Base-by-base conservation (phyloP, 106 monocot genomes). In the Dactylorhiza incarnata region DNA sequence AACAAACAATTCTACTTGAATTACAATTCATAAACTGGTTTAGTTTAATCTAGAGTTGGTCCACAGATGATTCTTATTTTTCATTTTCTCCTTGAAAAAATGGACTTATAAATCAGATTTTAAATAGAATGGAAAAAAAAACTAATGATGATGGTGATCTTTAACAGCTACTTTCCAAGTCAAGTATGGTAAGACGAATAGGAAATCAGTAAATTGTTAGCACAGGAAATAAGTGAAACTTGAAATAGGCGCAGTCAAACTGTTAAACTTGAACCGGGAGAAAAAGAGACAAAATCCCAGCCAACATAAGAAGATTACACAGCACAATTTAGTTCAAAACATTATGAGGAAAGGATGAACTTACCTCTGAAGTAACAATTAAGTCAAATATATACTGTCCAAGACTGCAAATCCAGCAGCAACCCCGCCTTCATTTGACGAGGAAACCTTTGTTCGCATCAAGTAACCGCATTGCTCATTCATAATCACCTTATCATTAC, bases 391-490 rank as follows among this genome's bases (percentile, higher is more conserved):
- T 25, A 95, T 81, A 79, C 95, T 95, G 69, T 91, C 95, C 82
- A 95, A 66, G 49, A 91, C 95, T 29, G 91, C 95, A 84, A 78
- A 95, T 8, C 95, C 95, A 75, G 95, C 77, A 63, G 89, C 95
- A 9, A 95, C 95, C 9, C 95, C 95, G 49, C 91, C 95, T 81
- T 95, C 91, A 79, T 95, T 91, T 77, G 94, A 95, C 45, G 94
- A 89, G 29, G 91, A 87, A 77, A 87, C 85, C 71, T 95, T 95
- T 12, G 94, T 95, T 10, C 91, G 88, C 94, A 95, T 86, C 84
- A 95, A 79, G 70, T 91, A 95, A 59, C 95, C 91, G 56, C 84
- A 85, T 48, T 91, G 85, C 26, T 89, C 84, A 71, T 95, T 95
- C 73, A 91, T 53, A 49, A 95, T 82, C 61, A 95, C 91, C 75